A percentile compares a stretch with the other conserved stretches of the same genome.
Evolutionary conservation across 768 basidiomycete species (phyloP).

Genomic region (Boletellus emodensis): DNA sequence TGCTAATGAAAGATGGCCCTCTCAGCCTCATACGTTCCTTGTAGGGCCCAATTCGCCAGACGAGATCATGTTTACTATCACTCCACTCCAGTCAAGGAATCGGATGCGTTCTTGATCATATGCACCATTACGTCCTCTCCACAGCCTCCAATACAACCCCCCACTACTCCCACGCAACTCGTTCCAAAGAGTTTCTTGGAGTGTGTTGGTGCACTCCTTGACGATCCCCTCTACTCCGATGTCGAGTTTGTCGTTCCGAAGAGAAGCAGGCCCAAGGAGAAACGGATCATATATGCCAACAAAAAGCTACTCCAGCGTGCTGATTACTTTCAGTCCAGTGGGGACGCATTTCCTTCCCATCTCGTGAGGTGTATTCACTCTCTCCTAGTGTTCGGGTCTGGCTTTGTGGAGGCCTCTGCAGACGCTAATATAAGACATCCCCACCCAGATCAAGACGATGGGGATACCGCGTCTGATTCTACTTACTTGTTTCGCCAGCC

Average conservation of each 20-base stretch:
- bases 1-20: neutral
- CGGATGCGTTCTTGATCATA: constrained; percentile 70
- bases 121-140: constrained; percentile 77
- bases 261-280: constrained; percentile 34
- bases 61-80: constrained; percentile 68
- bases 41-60: constrained; percentile 75
- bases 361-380: neutral
- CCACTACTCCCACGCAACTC: constrained; percentile 42
- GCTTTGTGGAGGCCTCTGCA: constrained; percentile 57
- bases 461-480: constrained; percentile 51
- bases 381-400: constrained; percentile 64
- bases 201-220: constrained; percentile 68
- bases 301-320: constrained; percentile 63
- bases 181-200: constrained; percentile 68
- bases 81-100: constrained; percentile 44
- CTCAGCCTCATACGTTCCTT: constrained; percentile 1
- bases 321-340: constrained; percentile 78
- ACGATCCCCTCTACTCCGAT: constrained; percentile 83
- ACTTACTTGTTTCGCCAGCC: constrained; percentile 33
- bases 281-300: constrained; percentile 60
- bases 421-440: constrained; percentile 27
- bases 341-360: constrained; percentile 4
- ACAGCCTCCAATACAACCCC: constrained; percentile 42
- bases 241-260: constrained; percentile 73
- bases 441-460: constrained; percentile 30